Conservation (phyloP, 176 grass and related monocot genomes). For the Hyparrhenia diplandra region DNA sequence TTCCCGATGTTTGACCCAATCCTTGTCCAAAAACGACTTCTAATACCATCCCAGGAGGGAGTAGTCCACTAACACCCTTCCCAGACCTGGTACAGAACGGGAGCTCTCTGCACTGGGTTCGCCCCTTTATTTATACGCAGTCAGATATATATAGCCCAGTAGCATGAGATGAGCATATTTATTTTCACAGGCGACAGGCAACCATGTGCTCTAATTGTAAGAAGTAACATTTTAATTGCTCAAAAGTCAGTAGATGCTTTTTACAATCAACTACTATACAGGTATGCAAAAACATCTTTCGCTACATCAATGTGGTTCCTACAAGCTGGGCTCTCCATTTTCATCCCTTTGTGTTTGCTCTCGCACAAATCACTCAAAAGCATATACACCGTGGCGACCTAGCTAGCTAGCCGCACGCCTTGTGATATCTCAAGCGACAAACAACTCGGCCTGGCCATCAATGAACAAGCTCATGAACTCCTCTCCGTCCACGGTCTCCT, state of each 20-base stretch:
- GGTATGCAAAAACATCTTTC: not conserved
- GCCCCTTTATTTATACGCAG: too few relatives aligned
- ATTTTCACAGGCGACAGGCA: not conserved
- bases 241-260: not conserved
- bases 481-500: slow-evolving; percentile 94
- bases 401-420: not conserved
- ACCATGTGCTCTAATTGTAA: not conserved
- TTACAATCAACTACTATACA: not conserved
- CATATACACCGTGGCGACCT: not conserved
- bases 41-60: too few relatives aligned
- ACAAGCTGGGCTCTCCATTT: not conserved
- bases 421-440: slow-evolving; percentile 49
- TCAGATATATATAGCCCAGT: too few relatives aligned
- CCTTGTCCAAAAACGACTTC: too few relatives aligned
- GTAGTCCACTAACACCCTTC: too few relatives aligned
- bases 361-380: not conserved
- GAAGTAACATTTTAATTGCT: not conserved
- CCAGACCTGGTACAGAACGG: too few relatives aligned
- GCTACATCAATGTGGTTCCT: not conserved
- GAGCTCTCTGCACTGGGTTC: too few relatives aligned
- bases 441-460: slow-evolving; percentile 84
- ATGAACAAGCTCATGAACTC: slow-evolving; percentile 99
- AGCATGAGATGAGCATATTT: too few relatives aligned
- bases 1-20: too few relatives aligned
- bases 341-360: not conserved